Evolutionary conservation across 306 rosid genomes (phyloP), one percentile per base, ranked within the genome.

Genomic region (Adenanthera pavonina): DNA sequence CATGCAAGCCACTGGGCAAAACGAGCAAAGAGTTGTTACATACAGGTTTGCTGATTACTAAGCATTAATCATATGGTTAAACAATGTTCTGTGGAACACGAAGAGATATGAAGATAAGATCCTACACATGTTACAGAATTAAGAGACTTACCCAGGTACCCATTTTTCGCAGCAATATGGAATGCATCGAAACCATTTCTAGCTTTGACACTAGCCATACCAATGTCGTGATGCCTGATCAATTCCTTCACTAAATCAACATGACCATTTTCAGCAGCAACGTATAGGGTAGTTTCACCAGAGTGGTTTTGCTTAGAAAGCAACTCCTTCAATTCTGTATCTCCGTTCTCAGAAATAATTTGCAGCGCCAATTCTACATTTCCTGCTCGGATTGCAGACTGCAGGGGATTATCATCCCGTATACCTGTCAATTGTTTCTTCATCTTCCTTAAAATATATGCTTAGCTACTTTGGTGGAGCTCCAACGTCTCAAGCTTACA

Each of bases 161-260:
- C 97, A 83, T 88, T 89, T 85, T 91, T 91, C 78, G 97, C 89
- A 89, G 95, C 94, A 81, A 93, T 48, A 59, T 88, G 97, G 69
- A 93, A 93, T 48, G 97, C 92, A 80, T 93, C 97, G 41, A 56
- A 89, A 49, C 92, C 91, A 86, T 88, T 89, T 83, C 86, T 82
- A 84, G 97, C 95, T 86, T 87, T 93, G 77, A 69, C 44, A 51
- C 89, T 33, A 67, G 90, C 95, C 83, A 86, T 69, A 11, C 87
- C 80, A 83, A 67, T 33, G 76, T 93, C 92, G 74, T 86, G 86
- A 78, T 81, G 79, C 80, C 56, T 78, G 60, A 93, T 87, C 89
- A 91, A 68, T 79, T 78, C 89, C 84, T 89, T 87, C 61, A 87
- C 88, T 72, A 89, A 73, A 73, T 89, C 92, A 70, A 82, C 90